Base-by-base conservation (phyloP, 2,329 filamentous ascomycete species). In the Phyllosticta paracitricarpa region DNA sequence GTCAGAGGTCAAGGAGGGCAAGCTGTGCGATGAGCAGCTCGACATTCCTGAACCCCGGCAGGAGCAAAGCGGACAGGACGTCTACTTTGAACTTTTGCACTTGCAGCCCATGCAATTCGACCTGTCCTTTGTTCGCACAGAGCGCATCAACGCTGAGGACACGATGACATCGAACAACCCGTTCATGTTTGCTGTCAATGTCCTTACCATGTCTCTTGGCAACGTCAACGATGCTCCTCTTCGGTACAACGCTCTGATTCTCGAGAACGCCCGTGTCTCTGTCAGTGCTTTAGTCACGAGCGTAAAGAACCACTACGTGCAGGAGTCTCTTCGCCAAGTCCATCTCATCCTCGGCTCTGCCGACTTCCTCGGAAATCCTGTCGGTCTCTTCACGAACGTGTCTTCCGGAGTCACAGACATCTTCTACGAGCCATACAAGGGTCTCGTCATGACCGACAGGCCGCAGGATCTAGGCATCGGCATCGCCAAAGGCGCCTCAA, bases 341-440 rank as follows among this genome's bases (percentile, higher is more conserved):
- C 95, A 99, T 79, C 92, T 97, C 75, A 94, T 99, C 66, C 84
- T 99, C 61, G 94, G 94, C 19, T 97, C 93, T 5, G 94, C 94
- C 4, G 94, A 99, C 74, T 97, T 99, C 82, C 81, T 99, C 5
- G 94, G 94, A 48, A 99, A 99, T 68, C 94, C 94, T 0, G 95
- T 99, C 17, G 94, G 94, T 54, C 80, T 99, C 53, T 99, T 99
- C 85, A 97, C 96, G 78, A 99, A 93, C 72, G 89, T 99, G 74
- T 96, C 91, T 68, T 99, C 94, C 54, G 94, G 95, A 68, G 90
- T 99, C 59, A 92, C 90, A 22, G 94, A 97, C 72, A 96, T 99
- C 71, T 99, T 99, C 78, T 99, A 99, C 79, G 95, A 99, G 73
- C 94, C 94, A 48, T 99, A 99, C 77, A 94, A 99, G 78, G 90